Evolutionary conservation across 208 protist species (phyloP).

Genomic region (Acanthamoeba triangularis): DNA sequence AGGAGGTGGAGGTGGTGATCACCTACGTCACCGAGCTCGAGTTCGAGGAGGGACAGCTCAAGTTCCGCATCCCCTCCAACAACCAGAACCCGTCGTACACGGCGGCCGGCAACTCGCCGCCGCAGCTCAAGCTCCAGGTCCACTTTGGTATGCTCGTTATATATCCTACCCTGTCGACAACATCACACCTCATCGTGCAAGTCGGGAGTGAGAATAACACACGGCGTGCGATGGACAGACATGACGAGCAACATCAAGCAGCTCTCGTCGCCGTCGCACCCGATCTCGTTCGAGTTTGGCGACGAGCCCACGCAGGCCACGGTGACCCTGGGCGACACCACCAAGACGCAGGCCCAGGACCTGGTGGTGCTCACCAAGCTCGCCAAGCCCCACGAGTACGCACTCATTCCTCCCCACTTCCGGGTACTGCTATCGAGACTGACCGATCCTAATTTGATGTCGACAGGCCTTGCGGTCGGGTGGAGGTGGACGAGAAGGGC

Average conservation of each 20-base stretch:
- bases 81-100: constrained; percentile 24
- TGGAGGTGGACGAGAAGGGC: constrained; percentile 73
- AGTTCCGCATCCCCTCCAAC: constrained; percentile 1
- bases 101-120: not conserved
- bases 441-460: not conserved
- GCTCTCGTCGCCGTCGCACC: constrained; percentile 31
- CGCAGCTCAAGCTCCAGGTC: not conserved
- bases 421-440: not conserved
- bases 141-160: not conserved
- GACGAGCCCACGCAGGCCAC: constrained; percentile 49
- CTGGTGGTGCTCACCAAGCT: constrained; percentile 69
- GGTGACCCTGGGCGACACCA: not conserved
- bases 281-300: constrained; percentile 58
- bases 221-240: not conserved
- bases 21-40: constrained; percentile 77
- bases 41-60: constrained; percentile 20
- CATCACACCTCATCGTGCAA: not conserved
- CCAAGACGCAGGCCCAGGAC: not conserved
- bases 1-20: constrained; percentile 65
- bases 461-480: constrained; percentile 49
- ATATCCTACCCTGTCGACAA: not conserved
- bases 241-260: constrained; percentile 40
- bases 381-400: constrained; percentile 60
- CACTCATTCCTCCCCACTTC: not conserved
- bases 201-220: not conserved